phyloP scores from a whole-genome alignment of 177 flowering plant species.

The Tripterygium wilfordii region DNA sequence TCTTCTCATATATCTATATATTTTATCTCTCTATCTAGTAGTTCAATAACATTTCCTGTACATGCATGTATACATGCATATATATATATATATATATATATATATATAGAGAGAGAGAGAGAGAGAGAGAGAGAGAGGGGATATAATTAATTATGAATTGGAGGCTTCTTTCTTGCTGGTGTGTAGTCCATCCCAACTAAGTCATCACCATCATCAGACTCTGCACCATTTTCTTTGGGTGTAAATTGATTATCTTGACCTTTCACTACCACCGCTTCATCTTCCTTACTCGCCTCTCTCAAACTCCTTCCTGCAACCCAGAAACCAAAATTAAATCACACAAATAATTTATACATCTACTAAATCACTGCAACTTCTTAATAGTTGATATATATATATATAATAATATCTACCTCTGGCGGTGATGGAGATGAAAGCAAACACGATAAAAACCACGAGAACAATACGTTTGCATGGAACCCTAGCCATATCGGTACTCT shows the following conservation, averaged over 20 bases:
- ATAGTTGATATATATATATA: too few relatives aligned
- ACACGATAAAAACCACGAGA: constrained; percentile 16
- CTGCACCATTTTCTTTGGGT: constrained; percentile 1
- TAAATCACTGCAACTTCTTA: too few relatives aligned
- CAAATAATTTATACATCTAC: too few relatives aligned
- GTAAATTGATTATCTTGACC: neutral
- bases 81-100: too few relatives aligned
- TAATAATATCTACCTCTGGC: constrained; percentile 13
- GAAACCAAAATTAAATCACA: too few relatives aligned
- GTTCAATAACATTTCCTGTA: too few relatives aligned
- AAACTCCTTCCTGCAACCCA: constrained; percentile 15
- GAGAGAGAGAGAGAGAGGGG: neutral
- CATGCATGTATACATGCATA: too few relatives aligned
- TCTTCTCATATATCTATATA: too few relatives aligned
- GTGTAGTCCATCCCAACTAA: constrained; percentile 32
- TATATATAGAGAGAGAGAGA: too few relatives aligned
- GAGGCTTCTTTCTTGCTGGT: constrained; percentile 33
- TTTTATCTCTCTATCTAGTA: too few relatives aligned
- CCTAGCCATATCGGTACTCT: constrained; percentile 13
- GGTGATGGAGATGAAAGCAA: constrained; percentile 17
- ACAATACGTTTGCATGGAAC: constrained; percentile 18
- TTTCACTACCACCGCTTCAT: constrained; percentile 3
- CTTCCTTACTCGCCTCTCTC: neutral
- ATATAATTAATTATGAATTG: constrained; percentile 24
- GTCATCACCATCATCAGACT: constrained; percentile 16